Conservation (phyloP, 2,329 filamentous ascomycete species). For the Aureobasidium melanogenum region DNA sequence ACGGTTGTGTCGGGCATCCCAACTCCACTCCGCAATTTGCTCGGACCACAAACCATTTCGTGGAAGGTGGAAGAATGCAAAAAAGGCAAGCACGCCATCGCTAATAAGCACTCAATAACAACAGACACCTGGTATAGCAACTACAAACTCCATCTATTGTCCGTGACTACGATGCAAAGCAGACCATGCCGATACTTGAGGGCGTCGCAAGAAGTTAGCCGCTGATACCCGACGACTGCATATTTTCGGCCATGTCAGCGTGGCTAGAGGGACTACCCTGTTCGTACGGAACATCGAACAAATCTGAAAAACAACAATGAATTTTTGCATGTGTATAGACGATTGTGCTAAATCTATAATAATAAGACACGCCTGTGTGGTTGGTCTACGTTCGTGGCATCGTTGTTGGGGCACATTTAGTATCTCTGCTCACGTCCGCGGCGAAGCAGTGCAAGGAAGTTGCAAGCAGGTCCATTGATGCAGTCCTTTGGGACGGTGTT, state of each 20-base stretch:
- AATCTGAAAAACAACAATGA: too few relatives aligned
- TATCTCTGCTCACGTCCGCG: too few relatives aligned
- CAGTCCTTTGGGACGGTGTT: too few relatives aligned
- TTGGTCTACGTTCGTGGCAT: too few relatives aligned
- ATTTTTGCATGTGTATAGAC: too few relatives aligned
- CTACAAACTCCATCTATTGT: too few relatives aligned
- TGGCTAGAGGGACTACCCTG: not conserved
- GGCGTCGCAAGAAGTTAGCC: not conserved
- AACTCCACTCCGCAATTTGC: constrained; percentile 9
- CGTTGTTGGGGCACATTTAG: too few relatives aligned
- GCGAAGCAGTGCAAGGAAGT: too few relatives aligned
- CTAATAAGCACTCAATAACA: too few relatives aligned
- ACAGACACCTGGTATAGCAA: not conserved
- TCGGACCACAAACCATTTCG: not conserved
- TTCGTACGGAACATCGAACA: not conserved
- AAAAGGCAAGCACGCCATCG: not conserved
- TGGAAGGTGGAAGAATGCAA: not conserved
- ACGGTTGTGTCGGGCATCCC: not conserved
- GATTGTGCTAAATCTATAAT: too few relatives aligned
- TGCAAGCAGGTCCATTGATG: too few relatives aligned
- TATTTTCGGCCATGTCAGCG: not conserved
- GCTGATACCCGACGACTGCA: not conserved
- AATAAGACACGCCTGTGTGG: too few relatives aligned
- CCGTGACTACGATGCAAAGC: not conserved
- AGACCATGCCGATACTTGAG: not conserved